Percentiles rank a stretch among this genome's conserved stretches.
phyloP scores from a whole-genome alignment of 352 stramenopile species.

The Phytophthora parvispora region DNA sequence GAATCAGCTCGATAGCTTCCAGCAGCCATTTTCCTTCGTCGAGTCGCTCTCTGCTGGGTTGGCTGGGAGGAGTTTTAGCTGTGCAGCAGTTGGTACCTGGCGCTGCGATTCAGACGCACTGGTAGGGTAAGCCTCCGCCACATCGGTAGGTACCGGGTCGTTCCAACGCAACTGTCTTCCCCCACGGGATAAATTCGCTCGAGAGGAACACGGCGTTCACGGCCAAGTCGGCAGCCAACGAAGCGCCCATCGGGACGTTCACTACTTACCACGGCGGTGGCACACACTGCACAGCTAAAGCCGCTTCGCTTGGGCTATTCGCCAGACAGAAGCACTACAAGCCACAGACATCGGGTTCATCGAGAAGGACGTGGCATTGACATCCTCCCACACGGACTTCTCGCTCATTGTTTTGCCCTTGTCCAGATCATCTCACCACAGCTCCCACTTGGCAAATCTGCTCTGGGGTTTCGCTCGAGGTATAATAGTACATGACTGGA shows the following conservation, averaged over 20 bases:
- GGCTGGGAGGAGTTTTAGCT: not conserved
- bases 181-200: not conserved
- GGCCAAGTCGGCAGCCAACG: not conserved
- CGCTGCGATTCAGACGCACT: not conserved
- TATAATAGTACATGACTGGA: constrained; percentile 70
- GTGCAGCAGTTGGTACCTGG: not conserved
- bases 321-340: constrained; percentile 58
- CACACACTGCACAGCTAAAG: no score
- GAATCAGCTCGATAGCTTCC: not conserved
- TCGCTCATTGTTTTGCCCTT: constrained; percentile 30
- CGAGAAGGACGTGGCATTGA: constrained; percentile 47
- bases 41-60: not conserved
- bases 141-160: not conserved
- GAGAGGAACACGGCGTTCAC: not conserved
- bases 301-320: no score
- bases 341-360: constrained; percentile 76
- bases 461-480: constrained; percentile 41
- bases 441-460: constrained; percentile 47
- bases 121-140: not conserved
- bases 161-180: not conserved
- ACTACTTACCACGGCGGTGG: not conserved
- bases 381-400: constrained; percentile 17
- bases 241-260: not conserved
- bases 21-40: not conserved
- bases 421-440: constrained; percentile 55